Conservation (phyloP, 192 early-diverging fungal genomes). For the Mortierella antarctica region DNA sequence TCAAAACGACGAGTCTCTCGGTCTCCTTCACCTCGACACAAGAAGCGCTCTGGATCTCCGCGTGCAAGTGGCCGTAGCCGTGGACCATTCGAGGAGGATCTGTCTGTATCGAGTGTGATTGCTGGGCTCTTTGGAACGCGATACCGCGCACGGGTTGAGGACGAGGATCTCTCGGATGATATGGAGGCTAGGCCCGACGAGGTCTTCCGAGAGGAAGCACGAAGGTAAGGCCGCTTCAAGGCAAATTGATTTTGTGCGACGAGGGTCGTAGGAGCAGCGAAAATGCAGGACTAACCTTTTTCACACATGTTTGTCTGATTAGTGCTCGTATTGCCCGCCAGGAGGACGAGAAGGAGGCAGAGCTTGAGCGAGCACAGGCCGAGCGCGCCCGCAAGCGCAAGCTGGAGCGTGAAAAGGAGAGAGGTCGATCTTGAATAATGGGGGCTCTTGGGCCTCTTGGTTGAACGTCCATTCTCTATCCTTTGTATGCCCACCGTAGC, state of each 20-base stretch:
- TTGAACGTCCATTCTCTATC: no score
- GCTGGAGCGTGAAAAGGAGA: conserved; percentile 11
- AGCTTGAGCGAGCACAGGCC: conserved; percentile 27
- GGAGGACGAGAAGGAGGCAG: conserved; percentile 45
- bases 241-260: neutral
- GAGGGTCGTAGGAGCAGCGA: neutral
- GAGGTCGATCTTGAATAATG: neutral
- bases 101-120: conserved; percentile 31
- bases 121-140: conserved; percentile 30
- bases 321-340: conserved; percentile 41
- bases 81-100: conserved; percentile 35
- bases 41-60: conserved; percentile 19
- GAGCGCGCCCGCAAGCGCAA: conserved; percentile 30
- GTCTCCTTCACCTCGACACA: conserved; percentile 13
- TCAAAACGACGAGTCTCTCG: conserved; percentile 17
- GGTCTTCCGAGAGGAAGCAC: conserved; percentile 46
- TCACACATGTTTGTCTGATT: neutral
- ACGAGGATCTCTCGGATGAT: conserved; percentile 47
- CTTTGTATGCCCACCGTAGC: no score
- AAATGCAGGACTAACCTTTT: neutral
- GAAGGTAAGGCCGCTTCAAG: conserved; percentile 29
- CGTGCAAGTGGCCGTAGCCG: conserved; percentile 8
- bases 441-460: no score
- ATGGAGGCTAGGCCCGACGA: conserved; percentile 48
- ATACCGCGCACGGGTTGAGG: conserved; percentile 13